Base-by-base conservation (phyloP, 2,329 filamentous ascomycete species). In the Venturia nashicola region DNA sequence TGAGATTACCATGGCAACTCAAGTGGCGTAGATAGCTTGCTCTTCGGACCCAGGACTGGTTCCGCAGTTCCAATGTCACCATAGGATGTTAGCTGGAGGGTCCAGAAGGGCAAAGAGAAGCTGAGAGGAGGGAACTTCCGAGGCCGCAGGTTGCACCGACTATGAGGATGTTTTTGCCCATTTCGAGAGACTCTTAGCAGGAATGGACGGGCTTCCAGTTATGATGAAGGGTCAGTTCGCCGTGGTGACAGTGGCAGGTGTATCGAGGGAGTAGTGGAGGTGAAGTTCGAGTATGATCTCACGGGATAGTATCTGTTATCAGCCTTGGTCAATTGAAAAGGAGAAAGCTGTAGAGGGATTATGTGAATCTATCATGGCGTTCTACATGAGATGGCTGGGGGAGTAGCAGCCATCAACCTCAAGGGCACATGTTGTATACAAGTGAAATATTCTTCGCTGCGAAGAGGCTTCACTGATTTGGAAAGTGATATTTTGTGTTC, bases 21-120 rank as follows among this genome's bases (percentile, higher is more conserved):
- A 64, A 90, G 76, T 42, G 86, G 86, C 5, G 84, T 87, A 14
- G 84, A 74, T 57, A 89, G 74, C 60, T 76, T 72, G 67, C 82
- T 75, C 66, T 81, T 81, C 6, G 73, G 68, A 0, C 87, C 87
- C 36, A 90, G 77, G 5, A 86, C 82, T 14, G 75, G 76, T 67
- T 87, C 84, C 16, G 85, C 86, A 65, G 86, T 89, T 12, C 86
- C 86, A 70, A 89, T 89, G 70, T 89, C 86, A 65, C 83, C 85
- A 76, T 68, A 65, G 27, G 27, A 27, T 27, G 27, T 27, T 27
- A 27, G 27, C 27, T 27, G 27, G 27, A 27, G 27, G 27, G 27
- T 2, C 27, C 2, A 27, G 4, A 27, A 27, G 27, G 27, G 4
- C n/a, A 27, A 27, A 27, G 27, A 27, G 27, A 27, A 27, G 27